phyloP scores from a whole-genome alignment of 1,284 basidiomycete genomes.

The Boletus sp. region DNA sequence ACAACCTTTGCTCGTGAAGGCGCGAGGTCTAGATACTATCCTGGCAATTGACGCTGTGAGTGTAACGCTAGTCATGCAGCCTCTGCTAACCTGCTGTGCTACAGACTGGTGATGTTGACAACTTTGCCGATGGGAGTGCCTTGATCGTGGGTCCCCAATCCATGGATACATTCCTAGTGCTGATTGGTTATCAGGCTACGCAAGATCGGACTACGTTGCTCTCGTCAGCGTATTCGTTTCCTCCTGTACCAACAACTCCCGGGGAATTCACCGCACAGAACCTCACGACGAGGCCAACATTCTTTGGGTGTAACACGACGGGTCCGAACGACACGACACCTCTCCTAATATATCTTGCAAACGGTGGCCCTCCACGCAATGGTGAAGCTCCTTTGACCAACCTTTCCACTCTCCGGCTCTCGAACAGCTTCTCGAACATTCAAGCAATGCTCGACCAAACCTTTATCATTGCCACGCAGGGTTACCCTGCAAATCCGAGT shows the following conservation, averaged over 20 bases:
- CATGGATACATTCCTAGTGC: not conserved
- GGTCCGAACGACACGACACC: constrained; percentile 32
- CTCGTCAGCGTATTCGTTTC: constrained; percentile 46
- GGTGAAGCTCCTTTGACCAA: constrained; percentile 49
- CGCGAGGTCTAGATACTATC: constrained; percentile 54
- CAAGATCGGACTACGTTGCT: constrained; percentile 44
- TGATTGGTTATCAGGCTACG: constrained; percentile 37
- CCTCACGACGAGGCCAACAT: constrained; percentile 46
- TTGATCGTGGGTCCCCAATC: constrained; percentile 43
- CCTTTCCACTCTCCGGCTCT: constrained; percentile 41
- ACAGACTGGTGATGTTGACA: constrained; percentile 37
- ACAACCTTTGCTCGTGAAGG: constrained; percentile 57
- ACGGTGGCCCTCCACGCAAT: constrained; percentile 48
- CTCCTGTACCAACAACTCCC: constrained; percentile 40
- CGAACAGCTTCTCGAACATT: constrained; percentile 30
- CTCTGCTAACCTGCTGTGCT: not conserved
- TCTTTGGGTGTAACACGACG: constrained; percentile 48
- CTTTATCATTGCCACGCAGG: constrained; percentile 47
- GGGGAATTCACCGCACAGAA: constrained; percentile 41
- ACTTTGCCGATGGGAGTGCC: constrained; percentile 45
- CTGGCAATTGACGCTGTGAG: constrained; percentile 57
- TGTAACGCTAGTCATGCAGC: not conserved
- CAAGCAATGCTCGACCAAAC: constrained; percentile 48
- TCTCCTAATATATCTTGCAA: constrained; percentile 44
- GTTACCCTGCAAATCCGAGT: constrained; percentile 29